phyloP scores from a whole-genome alignment of 345 rosid genomes.

The Lumnitzera littorea region DNA sequence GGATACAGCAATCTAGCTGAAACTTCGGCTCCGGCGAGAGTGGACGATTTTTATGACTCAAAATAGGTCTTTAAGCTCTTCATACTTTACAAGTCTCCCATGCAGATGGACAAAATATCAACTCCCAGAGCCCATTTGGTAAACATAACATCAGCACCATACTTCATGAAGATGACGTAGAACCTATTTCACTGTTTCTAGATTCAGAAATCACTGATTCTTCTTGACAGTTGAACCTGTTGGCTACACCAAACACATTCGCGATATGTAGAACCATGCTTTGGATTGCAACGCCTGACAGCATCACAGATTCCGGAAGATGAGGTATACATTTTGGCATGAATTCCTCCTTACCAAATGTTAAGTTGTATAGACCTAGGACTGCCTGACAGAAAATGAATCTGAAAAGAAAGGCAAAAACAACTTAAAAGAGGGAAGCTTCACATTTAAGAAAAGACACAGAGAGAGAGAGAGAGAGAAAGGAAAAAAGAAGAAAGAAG shows the following conservation, averaged over 20 bases:
- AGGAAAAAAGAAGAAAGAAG: background rate
- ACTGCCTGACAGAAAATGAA: constrained; percentile 75
- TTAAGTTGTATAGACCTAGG: constrained; percentile 41
- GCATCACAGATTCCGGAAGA: constrained; percentile 48
- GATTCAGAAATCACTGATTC: constrained; percentile 21
- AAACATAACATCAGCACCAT: too few relatives aligned
- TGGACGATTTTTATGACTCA: too few relatives aligned
- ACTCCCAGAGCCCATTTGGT: too few relatives aligned
- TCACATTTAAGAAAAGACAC: too few relatives aligned
- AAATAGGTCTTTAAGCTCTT: too few relatives aligned
- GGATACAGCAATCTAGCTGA: too few relatives aligned
- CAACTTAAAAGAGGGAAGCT: background rate
- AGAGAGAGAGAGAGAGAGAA: too few relatives aligned
- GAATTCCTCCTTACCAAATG: constrained; percentile 49
- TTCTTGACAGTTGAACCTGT: constrained; percentile 49
- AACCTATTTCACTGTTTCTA: constrained; percentile 14
- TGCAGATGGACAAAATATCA: too few relatives aligned
- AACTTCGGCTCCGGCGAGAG: too few relatives aligned
- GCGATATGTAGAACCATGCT: constrained; percentile 52
- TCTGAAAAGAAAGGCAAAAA: constrained; percentile 31
- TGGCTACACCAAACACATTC: constrained; percentile 40
- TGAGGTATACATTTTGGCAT: constrained; percentile 69
- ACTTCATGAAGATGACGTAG: constrained; percentile 15
- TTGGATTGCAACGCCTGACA: constrained; percentile 38
- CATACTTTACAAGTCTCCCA: too few relatives aligned